phyloP scores from a whole-genome alignment of 2,329 filamentous ascomycete genomes.

The Phialocephala sp. region DNA sequence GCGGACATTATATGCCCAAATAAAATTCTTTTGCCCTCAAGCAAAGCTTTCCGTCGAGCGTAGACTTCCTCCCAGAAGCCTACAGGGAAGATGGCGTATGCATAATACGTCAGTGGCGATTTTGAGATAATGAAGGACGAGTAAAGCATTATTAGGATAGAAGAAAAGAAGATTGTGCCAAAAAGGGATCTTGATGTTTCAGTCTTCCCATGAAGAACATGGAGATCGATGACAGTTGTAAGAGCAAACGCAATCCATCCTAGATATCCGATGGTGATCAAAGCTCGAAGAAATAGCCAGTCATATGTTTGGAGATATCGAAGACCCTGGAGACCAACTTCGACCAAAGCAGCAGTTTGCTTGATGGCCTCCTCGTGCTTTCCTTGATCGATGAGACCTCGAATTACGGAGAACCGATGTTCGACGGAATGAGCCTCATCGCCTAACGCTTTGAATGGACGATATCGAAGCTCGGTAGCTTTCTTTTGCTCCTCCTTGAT shows the following conservation, averaged over 20 bases:
- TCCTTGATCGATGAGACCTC: constrained; percentile 67
- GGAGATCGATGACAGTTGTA: constrained; percentile 85
- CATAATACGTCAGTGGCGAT: constrained; percentile 85
- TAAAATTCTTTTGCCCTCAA: constrained; percentile 69
- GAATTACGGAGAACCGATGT: constrained; percentile 70
- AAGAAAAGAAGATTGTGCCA: constrained; percentile 72
- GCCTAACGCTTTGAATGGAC: constrained; percentile 74
- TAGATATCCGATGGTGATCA: constrained; percentile 89
- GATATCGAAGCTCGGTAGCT: constrained; percentile 75
- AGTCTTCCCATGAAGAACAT: constrained; percentile 77
- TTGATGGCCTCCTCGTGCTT: constrained; percentile 79
- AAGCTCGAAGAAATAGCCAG: constrained; percentile 90
- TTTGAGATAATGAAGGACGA: constrained; percentile 80
- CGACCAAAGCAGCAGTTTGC: constrained; percentile 77
- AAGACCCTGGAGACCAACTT: constrained; percentile 78
- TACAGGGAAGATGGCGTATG: constrained; percentile 89
- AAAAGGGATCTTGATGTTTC: constrained; percentile 65
- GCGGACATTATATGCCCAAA: constrained; percentile 71
- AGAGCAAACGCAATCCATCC: constrained; percentile 95
- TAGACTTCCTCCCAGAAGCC: constrained; percentile 97
- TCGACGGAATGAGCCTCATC: constrained; percentile 67
- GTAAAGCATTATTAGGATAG: constrained; percentile 75
- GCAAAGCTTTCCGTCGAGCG: constrained; percentile 73
- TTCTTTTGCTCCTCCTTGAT: constrained; percentile 91
- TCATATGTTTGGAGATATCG: constrained; percentile 98